phyloP scores from a whole-genome alignment of 768 basidiomycete genomes.

The Tylopilus subfusipes region DNA sequence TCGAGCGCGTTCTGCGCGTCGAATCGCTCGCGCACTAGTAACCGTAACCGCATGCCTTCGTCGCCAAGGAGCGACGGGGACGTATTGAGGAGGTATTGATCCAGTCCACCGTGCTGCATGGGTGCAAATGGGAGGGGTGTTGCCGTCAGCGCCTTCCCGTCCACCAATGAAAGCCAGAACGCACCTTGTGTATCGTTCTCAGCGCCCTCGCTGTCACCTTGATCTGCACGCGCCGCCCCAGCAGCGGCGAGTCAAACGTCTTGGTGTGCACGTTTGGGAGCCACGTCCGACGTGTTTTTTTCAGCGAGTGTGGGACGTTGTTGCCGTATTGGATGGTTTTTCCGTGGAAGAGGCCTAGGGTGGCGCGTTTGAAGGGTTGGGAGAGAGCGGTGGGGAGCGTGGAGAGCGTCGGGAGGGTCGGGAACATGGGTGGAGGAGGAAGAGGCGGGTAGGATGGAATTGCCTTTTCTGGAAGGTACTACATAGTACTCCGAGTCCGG shows the following conservation, averaged over 20 bases:
- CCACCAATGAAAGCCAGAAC: neutral
- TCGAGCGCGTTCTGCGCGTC: constrained; percentile 22
- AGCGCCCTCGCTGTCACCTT: constrained; percentile 76
- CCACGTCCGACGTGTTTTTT: constrained; percentile 87
- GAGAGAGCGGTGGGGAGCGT: constrained; percentile 38
- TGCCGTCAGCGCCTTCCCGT: neutral
- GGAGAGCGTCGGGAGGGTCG: constrained; percentile 14
- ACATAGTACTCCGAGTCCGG: too few relatives aligned
- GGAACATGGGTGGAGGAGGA: constrained; percentile 19
- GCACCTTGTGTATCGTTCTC: constrained; percentile 80
- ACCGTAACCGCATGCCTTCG: constrained; percentile 46
- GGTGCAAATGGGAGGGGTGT: too few relatives aligned
- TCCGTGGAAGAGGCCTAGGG: constrained; percentile 81
- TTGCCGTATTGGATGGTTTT: constrained; percentile 79
- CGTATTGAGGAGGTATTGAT: constrained; percentile 59
- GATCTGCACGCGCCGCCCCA: constrained; percentile 55
- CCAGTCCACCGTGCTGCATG: constrained; percentile 61
- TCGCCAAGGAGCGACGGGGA: constrained; percentile 36
- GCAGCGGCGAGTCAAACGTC: constrained; percentile 61
- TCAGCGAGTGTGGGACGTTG: constrained; percentile 84
- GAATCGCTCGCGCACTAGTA: constrained; percentile 34
- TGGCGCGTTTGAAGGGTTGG: constrained; percentile 75
- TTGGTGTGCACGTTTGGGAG: constrained; percentile 84
- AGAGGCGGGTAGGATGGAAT: neutral
- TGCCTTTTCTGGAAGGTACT: constrained; percentile 4